These are phyloP conservation scores for Amanita polypyramis DNA, from an alignment of 768 basidiomycete species.

Conservation along the genomic window DNA sequence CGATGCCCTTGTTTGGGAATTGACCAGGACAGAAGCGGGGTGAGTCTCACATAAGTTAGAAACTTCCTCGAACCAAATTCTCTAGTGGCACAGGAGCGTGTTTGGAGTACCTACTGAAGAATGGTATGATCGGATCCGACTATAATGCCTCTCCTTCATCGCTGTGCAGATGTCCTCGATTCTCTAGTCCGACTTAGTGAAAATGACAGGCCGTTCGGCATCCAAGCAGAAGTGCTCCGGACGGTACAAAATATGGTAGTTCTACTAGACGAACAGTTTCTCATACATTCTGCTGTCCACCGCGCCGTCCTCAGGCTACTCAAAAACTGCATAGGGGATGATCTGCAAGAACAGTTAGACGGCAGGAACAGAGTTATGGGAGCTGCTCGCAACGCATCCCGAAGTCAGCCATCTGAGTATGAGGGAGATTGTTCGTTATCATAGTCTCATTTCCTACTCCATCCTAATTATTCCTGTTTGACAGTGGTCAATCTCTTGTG, in stretches of 20 bases:
- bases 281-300: constrained; percentile 87
- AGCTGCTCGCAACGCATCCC: constrained; percentile 62
- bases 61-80: not conserved
- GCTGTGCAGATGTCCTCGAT: constrained; percentile 60
- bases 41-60: constrained; percentile 28
- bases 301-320: constrained; percentile 78
- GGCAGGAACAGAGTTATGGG: constrained; percentile 71
- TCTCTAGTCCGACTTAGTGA: constrained; percentile 82
- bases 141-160: not conserved
- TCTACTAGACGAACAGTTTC: constrained; percentile 85
- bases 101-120: constrained; percentile 84
- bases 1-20: constrained; percentile 79
- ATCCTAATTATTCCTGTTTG: constrained; percentile 7
- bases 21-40: constrained; percentile 80
- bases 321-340: constrained; percentile 85
- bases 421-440: constrained; percentile 69
- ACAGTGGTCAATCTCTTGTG: constrained; percentile 88
- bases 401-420: constrained; percentile 75
- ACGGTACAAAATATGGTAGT: constrained; percentile 88
- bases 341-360: constrained; percentile 80
- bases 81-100: constrained; percentile 78
- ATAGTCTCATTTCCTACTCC: not conserved
- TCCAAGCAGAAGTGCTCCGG: constrained; percentile 81
- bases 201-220: constrained; percentile 77
- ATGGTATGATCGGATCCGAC: constrained; percentile 37